A percentile compares a stretch with the other conserved stretches of the same genome.
phyloP scores from a whole-genome alignment of 805 yeast genomes.

The Ogataea neopini region DNA sequence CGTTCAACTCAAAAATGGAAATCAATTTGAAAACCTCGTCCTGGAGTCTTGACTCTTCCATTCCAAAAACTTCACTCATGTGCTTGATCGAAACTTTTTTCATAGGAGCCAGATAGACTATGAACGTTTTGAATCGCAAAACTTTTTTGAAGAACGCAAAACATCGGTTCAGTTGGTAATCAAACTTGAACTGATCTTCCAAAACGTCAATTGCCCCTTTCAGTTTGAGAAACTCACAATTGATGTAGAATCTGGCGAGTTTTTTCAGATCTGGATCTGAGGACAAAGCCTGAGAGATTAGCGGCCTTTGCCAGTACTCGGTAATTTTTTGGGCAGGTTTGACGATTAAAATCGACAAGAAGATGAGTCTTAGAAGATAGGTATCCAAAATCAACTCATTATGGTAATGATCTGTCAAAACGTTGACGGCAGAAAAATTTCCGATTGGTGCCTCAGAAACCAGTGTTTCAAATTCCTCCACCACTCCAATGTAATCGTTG shows the following conservation, averaged over 20 bases:
- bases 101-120: constrained; percentile 36
- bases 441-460: constrained; percentile 13
- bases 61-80: constrained; percentile 25
- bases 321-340: constrained; percentile 13
- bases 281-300: constrained; percentile 23
- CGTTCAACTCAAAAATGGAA: constrained; percentile 26
- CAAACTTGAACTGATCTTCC: constrained; percentile 18
- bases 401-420: constrained; percentile 18
- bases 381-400: constrained; percentile 18
- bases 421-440: constrained; percentile 21
- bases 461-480: constrained; percentile 23
- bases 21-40: constrained; percentile 25
- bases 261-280: constrained; percentile 24
- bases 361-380: constrained; percentile 23
- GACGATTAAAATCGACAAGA: constrained; percentile 24
- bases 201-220: constrained; percentile 16
- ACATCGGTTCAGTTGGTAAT: constrained; percentile 24
- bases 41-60: constrained; percentile 14
- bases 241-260: constrained; percentile 24
- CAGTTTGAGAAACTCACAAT: constrained; percentile 30
- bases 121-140: constrained; percentile 33
- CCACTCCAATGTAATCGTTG: constrained; percentile 27
- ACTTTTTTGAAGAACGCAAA: constrained; percentile 29
- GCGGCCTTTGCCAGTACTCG: constrained; percentile 14
- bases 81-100: constrained; percentile 24